Percentiles rank a stretch among this genome's conserved stretches.
Conservation (phyloP, 2,329 filamentous ascomycete species). For the Neofusicoccum sp. region DNA sequence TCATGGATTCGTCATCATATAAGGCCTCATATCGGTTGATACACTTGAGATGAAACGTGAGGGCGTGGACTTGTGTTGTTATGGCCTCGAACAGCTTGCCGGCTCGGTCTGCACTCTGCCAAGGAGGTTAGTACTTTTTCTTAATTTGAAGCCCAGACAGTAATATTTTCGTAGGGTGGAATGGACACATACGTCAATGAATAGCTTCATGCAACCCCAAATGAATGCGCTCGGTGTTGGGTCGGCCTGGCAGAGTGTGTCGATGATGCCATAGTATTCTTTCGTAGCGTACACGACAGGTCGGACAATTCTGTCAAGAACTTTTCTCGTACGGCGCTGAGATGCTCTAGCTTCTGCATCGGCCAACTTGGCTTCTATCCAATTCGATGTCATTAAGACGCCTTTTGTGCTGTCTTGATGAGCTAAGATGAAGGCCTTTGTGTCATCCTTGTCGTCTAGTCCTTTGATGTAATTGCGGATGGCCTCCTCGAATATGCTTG, state of each 20-base stretch:
- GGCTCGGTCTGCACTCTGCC: neutral
- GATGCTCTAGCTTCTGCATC: neutral
- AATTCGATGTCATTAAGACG: neutral
- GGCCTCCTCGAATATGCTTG: too few species aligned
- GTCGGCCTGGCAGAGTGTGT: conserved; percentile 21
- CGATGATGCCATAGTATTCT: conserved; percentile 10
- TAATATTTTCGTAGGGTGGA: neutral
- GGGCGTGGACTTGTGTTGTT: neutral
- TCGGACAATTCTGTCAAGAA: neutral
- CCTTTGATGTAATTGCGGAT: too few species aligned
- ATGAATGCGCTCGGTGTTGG: conserved; percentile 23
- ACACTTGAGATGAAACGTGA: neutral
- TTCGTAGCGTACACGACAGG: conserved; percentile 2
- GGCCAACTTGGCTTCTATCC: neutral
- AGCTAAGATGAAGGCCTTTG: too few species aligned
- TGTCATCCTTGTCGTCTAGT: too few species aligned
- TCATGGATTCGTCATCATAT: neutral
- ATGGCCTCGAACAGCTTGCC: neutral
- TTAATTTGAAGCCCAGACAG: neutral
- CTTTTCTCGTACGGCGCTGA: neutral
- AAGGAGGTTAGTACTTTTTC: neutral
- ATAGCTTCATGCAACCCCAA: conserved; percentile 24
- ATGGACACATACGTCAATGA: conserved; percentile 19
- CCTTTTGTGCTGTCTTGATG: too few species aligned
- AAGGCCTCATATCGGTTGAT: neutral